Conservation (phyloP, 1,284 basidiomycete genomes). For the Trametes hirsuta region DNA sequence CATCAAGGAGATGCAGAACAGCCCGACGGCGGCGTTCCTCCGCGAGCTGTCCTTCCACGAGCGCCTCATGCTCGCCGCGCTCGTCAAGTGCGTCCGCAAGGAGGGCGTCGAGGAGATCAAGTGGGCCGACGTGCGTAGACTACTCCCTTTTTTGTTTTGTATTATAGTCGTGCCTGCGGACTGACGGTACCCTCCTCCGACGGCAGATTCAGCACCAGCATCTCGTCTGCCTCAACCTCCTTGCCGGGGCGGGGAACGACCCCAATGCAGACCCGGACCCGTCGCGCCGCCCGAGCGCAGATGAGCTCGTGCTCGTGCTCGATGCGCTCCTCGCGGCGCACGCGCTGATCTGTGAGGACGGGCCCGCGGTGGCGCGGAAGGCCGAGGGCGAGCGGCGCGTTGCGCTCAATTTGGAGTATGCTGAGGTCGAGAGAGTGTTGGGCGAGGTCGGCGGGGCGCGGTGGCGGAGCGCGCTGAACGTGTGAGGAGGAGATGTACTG, state of each 20-base stretch:
- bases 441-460: slow-evolving; percentile 67
- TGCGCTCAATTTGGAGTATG: slow-evolving; percentile 69
- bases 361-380: slow-evolving; percentile 53
- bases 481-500: slow-evolving; percentile 18
- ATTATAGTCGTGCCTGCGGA: no score
- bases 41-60: slow-evolving; percentile 85
- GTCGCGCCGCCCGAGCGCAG: slow-evolving; percentile 51
- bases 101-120: slow-evolving; percentile 88
- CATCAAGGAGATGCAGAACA: slow-evolving; percentile 89
- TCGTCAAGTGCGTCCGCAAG: slow-evolving; percentile 82
- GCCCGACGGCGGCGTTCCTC: slow-evolving; percentile 84
- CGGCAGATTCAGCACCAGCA: slow-evolving; percentile 70
- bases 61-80: slow-evolving; percentile 85
- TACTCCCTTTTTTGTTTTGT: background rate
- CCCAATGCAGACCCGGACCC: slow-evolving; percentile 51
- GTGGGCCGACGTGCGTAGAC: slow-evolving; percentile 73
- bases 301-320: slow-evolving; percentile 63
- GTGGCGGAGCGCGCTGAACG: slow-evolving; percentile 65
- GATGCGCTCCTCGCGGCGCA: slow-evolving; percentile 72
- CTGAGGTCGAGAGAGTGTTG: slow-evolving; percentile 74
- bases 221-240: slow-evolving; percentile 57
- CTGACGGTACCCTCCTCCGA: background rate
- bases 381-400: slow-evolving; percentile 61
- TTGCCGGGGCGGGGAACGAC: slow-evolving; percentile 45
- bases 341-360: slow-evolving; percentile 74